phyloP scores from a whole-genome alignment of 345 rosid genomes.

The Arabidopsis thaliana region DNA sequence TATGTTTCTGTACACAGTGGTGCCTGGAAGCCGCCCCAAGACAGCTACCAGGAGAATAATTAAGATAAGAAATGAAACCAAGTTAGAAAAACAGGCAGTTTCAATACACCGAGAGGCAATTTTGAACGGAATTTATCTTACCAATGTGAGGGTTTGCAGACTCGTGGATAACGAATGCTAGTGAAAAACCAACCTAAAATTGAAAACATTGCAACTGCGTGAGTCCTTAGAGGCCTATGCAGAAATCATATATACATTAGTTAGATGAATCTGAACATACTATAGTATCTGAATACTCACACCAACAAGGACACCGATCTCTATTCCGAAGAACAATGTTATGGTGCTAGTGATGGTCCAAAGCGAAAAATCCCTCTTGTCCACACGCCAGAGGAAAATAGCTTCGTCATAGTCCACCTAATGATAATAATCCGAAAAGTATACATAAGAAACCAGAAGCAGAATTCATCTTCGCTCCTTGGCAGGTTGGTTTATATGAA shows the following conservation, averaged over 20 bases:
- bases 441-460: constrained; percentile 7
- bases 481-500: constrained; percentile 31
- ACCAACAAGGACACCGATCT: constrained; percentile 97
- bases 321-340: constrained; percentile 93
- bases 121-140: constrained; percentile 45
- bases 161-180: constrained; percentile 97
- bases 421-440: constrained; percentile 37
- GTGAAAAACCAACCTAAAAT: constrained; percentile 88
- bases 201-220: constrained; percentile 33
- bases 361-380: constrained; percentile 95
- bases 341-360: constrained; percentile 82
- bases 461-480: background rate
- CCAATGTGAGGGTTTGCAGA: constrained; percentile 99
- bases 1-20: constrained; percentile 90
- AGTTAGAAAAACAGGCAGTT: constrained; percentile 16
- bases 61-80: constrained; percentile 3
- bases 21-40: constrained; percentile 98
- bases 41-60: constrained; percentile 64
- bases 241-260: constrained; percentile 17
- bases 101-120: background rate
- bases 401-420: constrained; percentile 98
- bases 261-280: constrained; percentile 16
- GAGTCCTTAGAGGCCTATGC: constrained; percentile 17
- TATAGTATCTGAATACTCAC: constrained; percentile 55
- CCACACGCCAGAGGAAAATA: constrained; percentile 92